Evolutionary conservation across 768 basidiomycete genomes (phyloP).

Genomic region (Xerocomellus intermedius): DNA sequence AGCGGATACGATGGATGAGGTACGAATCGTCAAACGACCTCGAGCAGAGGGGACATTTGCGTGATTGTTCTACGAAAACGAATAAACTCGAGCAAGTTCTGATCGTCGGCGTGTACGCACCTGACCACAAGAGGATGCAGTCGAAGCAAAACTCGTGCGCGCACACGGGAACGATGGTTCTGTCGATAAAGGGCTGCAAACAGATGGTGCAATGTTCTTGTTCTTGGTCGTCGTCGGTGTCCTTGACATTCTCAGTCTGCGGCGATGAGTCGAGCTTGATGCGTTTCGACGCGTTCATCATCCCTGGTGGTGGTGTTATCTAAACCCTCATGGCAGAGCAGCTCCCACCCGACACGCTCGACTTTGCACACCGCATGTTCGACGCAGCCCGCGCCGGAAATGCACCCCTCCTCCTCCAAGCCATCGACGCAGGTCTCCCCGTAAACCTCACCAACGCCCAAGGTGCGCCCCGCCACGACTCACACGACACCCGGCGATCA

Average conservation of each 20-base stretch:
- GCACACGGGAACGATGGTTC: constrained; percentile 80
- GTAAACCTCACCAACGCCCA: constrained; percentile 70
- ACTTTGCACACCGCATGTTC: constrained; percentile 69
- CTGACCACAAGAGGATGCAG: constrained; percentile 84
- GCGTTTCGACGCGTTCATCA: constrained; percentile 34
- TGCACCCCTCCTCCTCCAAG: constrained; percentile 49
- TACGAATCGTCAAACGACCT: constrained; percentile 62
- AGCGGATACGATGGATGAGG: constrained; percentile 77
- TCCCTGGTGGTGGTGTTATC: not conserved
- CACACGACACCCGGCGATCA: too few relatives aligned
- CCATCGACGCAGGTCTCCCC: constrained; percentile 68
- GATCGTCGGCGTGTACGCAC: constrained; percentile 38
- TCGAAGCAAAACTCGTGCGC: constrained; percentile 95
- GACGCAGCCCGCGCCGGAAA: constrained; percentile 68
- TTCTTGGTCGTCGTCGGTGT: not conserved
- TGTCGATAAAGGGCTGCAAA: constrained; percentile 70
- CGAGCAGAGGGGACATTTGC: constrained; percentile 75
- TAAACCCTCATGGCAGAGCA: too few relatives aligned
- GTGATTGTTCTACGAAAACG: constrained; percentile 58
- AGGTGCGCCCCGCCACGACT: constrained; percentile 38
- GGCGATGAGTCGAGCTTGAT: constrained; percentile 33
- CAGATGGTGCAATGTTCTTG: constrained; percentile 78
- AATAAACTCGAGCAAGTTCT: not conserved
- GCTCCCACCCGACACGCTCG: constrained; percentile 39
- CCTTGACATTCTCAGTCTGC: not conserved